Base-by-base conservation (phyloP, 257 asterid species). In the Solanum phureja region DNA sequence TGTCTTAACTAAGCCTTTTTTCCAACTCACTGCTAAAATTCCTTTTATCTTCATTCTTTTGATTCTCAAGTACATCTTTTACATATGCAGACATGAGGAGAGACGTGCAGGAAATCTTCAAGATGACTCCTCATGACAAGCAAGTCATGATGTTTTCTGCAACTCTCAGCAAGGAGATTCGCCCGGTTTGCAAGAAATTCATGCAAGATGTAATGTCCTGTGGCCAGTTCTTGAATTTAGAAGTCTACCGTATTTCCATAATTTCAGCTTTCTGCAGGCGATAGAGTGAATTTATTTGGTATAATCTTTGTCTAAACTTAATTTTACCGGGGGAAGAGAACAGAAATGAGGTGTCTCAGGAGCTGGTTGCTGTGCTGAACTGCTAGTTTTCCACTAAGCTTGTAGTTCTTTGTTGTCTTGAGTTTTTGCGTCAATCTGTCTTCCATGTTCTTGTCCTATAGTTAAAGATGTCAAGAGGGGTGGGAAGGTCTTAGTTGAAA, bases 111-210 rank as follows among this genome's bases (percentile, higher is more conserved):
- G 98, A 92, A 91, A 96, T 96, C 88, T 96, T 96, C 94, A 95
- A 94, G 91, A 93, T 93, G 98, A 96, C 98, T 40, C 98, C 98
- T 64, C 98, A 96, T 82, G 98, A 96, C 88, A 96, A 96, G 91
- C 98, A 96, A 92, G 98, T 96, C 56, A 96, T 95, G 98, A 96
- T 96, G 98, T 96, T 96, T 89, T 95, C 98, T 23, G 98, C 99
- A 34, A 96, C 99, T 3, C 97, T 96, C 86, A 94, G 99, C 94
- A 96, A 96, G 94, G 99, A 96, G 90, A 96, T 95, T 66, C 98
- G 98, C 74, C 99, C 99, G 1, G 94, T 96, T 86, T 96, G 99
- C 98, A 96, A 95, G 94, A 96, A 96, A 87, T 96, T 96, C 84
- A 96, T 96, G 98, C 98, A 94, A 95, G 98, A 96, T 92, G 99